These are phyloP conservation scores for Lecanoromycetidae sp. DNA, from an alignment of 2,329 filamentous ascomycete species.

Conservation along the genomic window DNA sequence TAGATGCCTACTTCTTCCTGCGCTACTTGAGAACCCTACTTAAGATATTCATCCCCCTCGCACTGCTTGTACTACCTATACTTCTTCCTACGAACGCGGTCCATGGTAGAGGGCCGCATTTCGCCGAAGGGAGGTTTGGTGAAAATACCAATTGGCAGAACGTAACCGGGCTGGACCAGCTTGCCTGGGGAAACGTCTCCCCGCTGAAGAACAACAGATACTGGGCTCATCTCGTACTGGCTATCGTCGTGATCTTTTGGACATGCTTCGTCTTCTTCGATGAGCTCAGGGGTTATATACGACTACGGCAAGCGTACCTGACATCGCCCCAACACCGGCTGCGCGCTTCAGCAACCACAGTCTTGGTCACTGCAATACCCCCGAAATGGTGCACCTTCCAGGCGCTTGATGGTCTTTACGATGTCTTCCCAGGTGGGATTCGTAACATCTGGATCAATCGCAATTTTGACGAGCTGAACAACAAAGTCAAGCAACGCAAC, in stretches of 20 bases:
- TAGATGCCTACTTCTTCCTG: constrained; percentile 96
- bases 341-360: constrained; percentile 85
- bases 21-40: constrained; percentile 78
- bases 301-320: constrained; percentile 84
- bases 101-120: constrained; percentile 51
- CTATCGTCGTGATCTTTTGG: constrained; percentile 65
- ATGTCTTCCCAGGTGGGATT: constrained; percentile 91
- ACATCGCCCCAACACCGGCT: constrained; percentile 91
- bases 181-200: constrained; percentile 80
- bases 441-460: constrained; percentile 95
- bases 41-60: constrained; percentile 81
- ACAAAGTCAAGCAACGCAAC: constrained; percentile 70
- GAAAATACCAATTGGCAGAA: constrained; percentile 30
- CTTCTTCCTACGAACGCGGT: constrained; percentile 73
- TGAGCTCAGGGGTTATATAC: constrained; percentile 78
- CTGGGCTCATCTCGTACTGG: constrained; percentile 74
- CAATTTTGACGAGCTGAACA: constrained; percentile 68
- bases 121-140: constrained; percentile 28
- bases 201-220: constrained; percentile 55
- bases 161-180: constrained; percentile 61
- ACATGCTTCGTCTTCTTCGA: constrained; percentile 78
- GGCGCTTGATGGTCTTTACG: constrained; percentile 71
- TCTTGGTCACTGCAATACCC: constrained; percentile 83
- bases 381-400: constrained; percentile 79
- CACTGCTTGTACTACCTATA: constrained; percentile 66